Evolutionary conservation across 345 rosid genomes (phyloP).

Genomic region (Eucalyptus pumila): DNA sequence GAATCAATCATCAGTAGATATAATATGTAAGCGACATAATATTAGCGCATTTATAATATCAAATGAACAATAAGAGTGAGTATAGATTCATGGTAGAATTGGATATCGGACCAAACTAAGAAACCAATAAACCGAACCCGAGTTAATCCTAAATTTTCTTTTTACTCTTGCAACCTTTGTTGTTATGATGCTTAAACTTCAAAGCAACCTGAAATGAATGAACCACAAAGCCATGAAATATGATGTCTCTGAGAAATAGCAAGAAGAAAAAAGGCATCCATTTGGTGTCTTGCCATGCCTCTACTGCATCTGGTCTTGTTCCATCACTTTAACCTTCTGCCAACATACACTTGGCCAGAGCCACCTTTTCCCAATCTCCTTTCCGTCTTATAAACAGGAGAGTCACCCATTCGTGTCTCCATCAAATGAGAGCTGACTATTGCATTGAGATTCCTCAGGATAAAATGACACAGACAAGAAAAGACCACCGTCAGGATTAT

Average conservation of each 20-base stretch:
- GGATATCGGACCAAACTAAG: neutral
- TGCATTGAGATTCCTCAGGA: neutral
- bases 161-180: conserved; percentile 67
- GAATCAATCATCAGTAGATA: neutral
- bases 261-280: neutral
- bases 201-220: conserved; percentile 57
- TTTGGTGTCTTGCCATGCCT: conserved; percentile 17
- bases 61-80: neutral
- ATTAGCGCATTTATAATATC: neutral
- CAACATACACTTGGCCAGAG: conserved; percentile 95
- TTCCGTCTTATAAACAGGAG: conserved; percentile 69
- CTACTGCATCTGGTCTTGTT: conserved; percentile 65
- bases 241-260: neutral
- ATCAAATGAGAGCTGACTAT: neutral
- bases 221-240: neutral
- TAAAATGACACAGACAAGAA: neutral
- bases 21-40: neutral
- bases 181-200: conserved; percentile 79
- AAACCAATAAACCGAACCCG: neutral
- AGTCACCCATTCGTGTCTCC: conserved; percentile 80
- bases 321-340: conserved; percentile 62
- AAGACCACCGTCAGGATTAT: neutral
- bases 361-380: conserved; percentile 96
- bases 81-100: neutral
- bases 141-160: neutral